These are phyloP conservation scores for Lotus japonicus DNA, from an alignment of 306 rosid genomes.

Conservation along the genomic window DNA sequence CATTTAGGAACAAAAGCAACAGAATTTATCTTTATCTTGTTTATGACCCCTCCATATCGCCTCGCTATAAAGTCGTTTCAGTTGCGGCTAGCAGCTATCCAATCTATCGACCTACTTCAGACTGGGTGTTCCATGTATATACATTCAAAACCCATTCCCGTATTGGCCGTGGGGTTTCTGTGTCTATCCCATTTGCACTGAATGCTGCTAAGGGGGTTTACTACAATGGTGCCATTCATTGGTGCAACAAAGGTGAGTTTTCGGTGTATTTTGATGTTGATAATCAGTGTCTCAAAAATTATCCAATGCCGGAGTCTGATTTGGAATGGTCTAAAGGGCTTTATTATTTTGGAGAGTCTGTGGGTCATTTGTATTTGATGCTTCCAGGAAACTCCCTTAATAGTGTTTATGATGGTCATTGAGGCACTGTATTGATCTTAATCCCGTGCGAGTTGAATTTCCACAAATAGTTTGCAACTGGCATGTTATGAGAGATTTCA, in stretches of 20 bases:
- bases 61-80: too few relatives aligned
- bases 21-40: too few relatives aligned
- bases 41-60: too few relatives aligned
- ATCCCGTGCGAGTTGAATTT: background rate
- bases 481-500: background rate
- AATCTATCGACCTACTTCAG: too few relatives aligned
- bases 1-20: too few relatives aligned
- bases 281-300: background rate
- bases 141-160: too few relatives aligned
- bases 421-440: slow-evolving; percentile 7
- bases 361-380: background rate
- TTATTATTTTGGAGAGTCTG: slow-evolving; percentile 6
- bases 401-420: background rate
- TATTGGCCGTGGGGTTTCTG: too few relatives aligned
- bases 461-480: background rate
- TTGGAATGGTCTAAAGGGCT: background rate
- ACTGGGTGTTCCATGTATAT: too few relatives aligned
- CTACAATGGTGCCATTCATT: slow-evolving; percentile 5
- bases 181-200: too few relatives aligned
- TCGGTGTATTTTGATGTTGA: background rate
- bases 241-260: background rate
- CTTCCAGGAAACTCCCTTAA: background rate
- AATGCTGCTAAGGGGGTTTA: background rate
- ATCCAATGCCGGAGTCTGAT: background rate
- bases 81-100: too few relatives aligned